phyloP scores from a whole-genome alignment of 148 eudicot genomes.

The Rhododendron molle region DNA sequence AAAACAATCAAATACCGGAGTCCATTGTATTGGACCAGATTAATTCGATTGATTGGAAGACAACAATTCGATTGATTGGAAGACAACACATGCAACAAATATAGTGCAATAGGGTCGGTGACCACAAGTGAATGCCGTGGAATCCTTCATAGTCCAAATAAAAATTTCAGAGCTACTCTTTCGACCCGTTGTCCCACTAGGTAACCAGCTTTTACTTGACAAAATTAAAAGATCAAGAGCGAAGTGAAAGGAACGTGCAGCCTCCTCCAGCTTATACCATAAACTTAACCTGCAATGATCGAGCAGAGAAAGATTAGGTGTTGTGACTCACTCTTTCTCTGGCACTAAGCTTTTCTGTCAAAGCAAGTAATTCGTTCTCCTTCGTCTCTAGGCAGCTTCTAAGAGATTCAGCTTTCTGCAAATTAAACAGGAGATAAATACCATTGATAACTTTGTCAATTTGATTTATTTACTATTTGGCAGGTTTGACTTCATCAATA shows the following conservation, averaged over 20 bases:
- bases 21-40: background rate
- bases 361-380: conserved; percentile 48
- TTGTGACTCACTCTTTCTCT: conserved; percentile 69
- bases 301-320: background rate
- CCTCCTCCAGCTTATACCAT: background rate
- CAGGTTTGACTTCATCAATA: background rate
- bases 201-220: background rate
- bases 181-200: background rate
- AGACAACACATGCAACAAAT: background rate
- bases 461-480: background rate
- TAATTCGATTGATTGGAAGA: background rate
- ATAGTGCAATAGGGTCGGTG: background rate
- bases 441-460: background rate
- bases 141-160: background rate
- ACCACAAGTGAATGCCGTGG: background rate
- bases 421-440: background rate
- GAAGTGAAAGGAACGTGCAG: background rate
- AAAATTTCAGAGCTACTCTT: background rate
- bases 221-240: background rate
- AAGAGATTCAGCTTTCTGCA: conserved; percentile 62
- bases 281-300: background rate
- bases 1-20: background rate
- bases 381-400: conserved; percentile 51
- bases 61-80: background rate
- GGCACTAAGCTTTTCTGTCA: conserved; percentile 58